Evolutionary conservation across 495 filamentous ascomycete genomes (phyloP), one percentile per base, ranked within the genome.

Genomic region (Aspergillus ostianus): DNA sequence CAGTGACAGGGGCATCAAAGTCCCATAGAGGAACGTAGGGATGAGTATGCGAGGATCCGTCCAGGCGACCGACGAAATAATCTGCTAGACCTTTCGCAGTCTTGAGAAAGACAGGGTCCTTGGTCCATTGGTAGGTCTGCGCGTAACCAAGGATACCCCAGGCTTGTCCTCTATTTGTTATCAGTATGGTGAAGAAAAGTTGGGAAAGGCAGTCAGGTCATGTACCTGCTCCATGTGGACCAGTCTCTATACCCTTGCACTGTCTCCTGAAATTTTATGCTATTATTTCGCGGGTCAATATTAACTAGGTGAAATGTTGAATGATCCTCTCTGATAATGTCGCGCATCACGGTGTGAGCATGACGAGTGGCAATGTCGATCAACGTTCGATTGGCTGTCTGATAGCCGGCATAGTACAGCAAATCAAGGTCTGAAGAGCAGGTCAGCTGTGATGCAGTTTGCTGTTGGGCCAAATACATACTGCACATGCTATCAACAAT

Each of bases 101-200:
- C 8, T 66, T 26, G 0, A 79, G 68, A 61, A 80, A 80, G 0
- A 53, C 57, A 2, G 18, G 60, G 6, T 75, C 67, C 41, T 73
- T 70, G 0, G 78, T 82, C 75, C 76, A 79, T 9, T 21, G 61
- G 50, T 76, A 80, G 0, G 77, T 74, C 55, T 77, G 75, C 0
- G 77, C 66, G 57, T 74, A 80, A 0, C 79, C 79, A 5, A 75
- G 62, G n/a, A 80, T 73, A 29, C 62, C 75, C 79, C 79, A 82
- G 0, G 76, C 73, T 61, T 82, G 78, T 0, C 79, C 78, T 27
- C 79, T 63, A 0, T 73, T 56, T 21, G 5, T 2, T 4, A 36
- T 55, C 12, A 55, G 53, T 12, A 36, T 30, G 2, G 8, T n/a
- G 1, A 17, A 15, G 26, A 29, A 4, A 10, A 52, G 2, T 18